Evolutionary conservation across 331 rosid species (phyloP), one percentile per base, ranked within the genome.

Genomic region (Prunus yedoensis): DNA sequence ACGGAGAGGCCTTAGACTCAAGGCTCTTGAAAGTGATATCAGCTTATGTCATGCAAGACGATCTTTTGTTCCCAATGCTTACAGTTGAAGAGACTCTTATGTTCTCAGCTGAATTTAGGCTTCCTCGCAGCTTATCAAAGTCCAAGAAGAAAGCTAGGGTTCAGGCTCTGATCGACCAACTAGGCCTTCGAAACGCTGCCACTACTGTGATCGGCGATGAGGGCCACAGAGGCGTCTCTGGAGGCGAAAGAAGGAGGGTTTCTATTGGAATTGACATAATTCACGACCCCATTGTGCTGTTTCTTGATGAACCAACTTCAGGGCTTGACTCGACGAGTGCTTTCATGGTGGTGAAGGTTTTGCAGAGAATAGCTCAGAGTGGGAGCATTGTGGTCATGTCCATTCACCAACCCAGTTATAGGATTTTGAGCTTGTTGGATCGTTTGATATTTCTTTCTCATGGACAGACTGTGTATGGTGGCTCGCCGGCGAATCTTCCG

Each of bases 21-120:
- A 73, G 92, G 2, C 85, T 91, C 6, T 47, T 80, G 23, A 94
- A 94, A 60, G 96, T 86, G 8, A 91, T 94, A 3, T 94, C 98
- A 0, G 98, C 97, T 46, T 94, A 94, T 20, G 98, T 94, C 28
- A 94, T 94, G 98, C 98, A 94, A 79, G 98, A 94, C 13, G 98
- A 94, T 56, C 98, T 94, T 21, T 84, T 94, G 32, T 94, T 91
- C 58, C 98, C 98, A 8, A 94, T 94, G 98, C 89, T 94, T 43
- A 91, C 98, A 0, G 98, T 94, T 15, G 93, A 94, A 53, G 98
- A 94, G 18, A 94, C 98, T 2, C 98, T 94, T 49, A 90, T 87
- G 96, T 94, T 90, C 85, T 86, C 98, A 0, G 98, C 98, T 0
- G 93, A 94, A 43, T 94, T 94, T 62, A 71, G 95, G 10, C 95